Base-by-base conservation (phyloP, 139 green algal genomes). In the Parachlorella kessleri region DNA sequence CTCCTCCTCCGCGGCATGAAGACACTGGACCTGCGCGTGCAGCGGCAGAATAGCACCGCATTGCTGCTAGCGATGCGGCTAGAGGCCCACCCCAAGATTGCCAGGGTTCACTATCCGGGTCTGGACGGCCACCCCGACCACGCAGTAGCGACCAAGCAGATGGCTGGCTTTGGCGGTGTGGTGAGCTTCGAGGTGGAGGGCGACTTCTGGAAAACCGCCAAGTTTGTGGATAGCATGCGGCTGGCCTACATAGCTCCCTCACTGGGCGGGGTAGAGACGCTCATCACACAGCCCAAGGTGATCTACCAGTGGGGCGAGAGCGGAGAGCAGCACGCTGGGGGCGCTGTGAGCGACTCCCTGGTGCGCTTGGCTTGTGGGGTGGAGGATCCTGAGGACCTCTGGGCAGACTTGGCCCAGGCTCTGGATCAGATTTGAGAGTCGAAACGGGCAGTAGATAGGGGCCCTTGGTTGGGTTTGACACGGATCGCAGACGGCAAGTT, bases 271-370 rank as follows among this genome's bases (percentile, higher is more conserved):
- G 94, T 98, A 38, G 97, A 99, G 87, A 92, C 84, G 3, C 88
- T 99, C n/a, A 99, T 99, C 75, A 96, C 99, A 87, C 97, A 99
- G 91, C 97, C 97, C 14, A 97, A 97, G 23, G 90, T 99, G 39
- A 92, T 99, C 74, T 94, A 85, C 40, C 94, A 94, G 84, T 95
- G 89, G 93, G 90, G 93, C 76, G 88, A 93, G 80, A 93, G 94
- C 1, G 87, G 94, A 1, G 94, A 97, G 83, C 92, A 94, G 87
- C 86, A 97, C 1, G 94, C 94, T 6, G 40, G 93, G 81, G 86
- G 98, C 36, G 96, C 95, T 74, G 99, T 99, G 89, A 97, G 96
- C 82, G 97, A 99, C 86, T 98, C 98, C 89, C 87, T 99, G 5
- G 86, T 99, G 23, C 87, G 96, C 39, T 99, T 96, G 87, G 92